A percentile compares a stretch with the other conserved stretches of the same genome.
These are phyloP conservation scores for Mucor indicus DNA, from an alignment of 371 early-diverging fungal genomes.

Conservation along the genomic window DNA sequence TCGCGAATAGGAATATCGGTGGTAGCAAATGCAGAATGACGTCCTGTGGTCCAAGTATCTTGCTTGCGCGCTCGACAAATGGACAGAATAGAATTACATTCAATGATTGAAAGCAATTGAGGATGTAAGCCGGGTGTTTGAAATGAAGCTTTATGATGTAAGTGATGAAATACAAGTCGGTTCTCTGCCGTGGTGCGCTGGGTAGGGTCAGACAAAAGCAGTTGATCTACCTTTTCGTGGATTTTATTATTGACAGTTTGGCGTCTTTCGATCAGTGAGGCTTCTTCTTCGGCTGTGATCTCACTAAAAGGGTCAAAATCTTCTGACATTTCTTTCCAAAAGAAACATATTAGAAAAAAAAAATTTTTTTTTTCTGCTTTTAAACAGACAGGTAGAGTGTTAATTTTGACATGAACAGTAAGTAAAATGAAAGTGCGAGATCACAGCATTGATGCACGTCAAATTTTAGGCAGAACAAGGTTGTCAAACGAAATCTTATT, in stretches of 20 bases:
- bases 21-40: constrained; percentile 59
- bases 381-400: too few relatives aligned
- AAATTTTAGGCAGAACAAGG: too few relatives aligned
- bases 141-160: constrained; percentile 3
- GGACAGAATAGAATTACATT: constrained; percentile 33
- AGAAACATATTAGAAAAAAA: too few relatives aligned
- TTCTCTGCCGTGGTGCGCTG: constrained; percentile 33
- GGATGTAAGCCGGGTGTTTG: constrained; percentile 19
- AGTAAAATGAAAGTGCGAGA: too few relatives aligned
- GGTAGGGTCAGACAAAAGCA: constrained; percentile 21
- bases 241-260: neutral
- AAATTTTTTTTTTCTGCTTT: too few relatives aligned
- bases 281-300: constrained; percentile 26
- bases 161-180: constrained; percentile 13
- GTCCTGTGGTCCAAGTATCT: constrained; percentile 36
- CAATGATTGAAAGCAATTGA: constrained; percentile 17
- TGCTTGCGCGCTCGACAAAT: constrained; percentile 10
- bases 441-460: too few relatives aligned
- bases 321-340: too few relatives aligned
- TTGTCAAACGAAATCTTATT: too few relatives aligned
- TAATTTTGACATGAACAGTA: too few relatives aligned
- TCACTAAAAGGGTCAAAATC: constrained; percentile 49
- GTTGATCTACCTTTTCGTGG: neutral
- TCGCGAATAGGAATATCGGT: constrained; percentile 48
- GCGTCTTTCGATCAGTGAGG: constrained; percentile 6